These are phyloP conservation scores for Leishmania tropica DNA, from an alignment of 208 protist species.

Conservation along the genomic window DNA sequence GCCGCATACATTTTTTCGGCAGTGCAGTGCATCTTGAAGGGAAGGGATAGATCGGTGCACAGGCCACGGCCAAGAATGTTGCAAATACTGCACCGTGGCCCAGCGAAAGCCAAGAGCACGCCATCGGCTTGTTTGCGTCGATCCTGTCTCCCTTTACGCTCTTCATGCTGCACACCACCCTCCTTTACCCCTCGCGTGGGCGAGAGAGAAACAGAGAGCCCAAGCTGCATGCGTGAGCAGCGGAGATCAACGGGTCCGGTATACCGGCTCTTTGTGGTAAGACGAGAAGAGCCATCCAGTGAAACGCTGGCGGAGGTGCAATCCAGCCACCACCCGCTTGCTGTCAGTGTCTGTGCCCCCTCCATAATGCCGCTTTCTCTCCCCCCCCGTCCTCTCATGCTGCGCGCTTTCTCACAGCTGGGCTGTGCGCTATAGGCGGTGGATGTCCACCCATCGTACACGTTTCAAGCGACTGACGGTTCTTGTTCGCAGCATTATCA, in stretches of 20 bases:
- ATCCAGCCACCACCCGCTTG: not conserved
- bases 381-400: too few relatives aligned
- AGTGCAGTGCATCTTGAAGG: constrained; percentile 8
- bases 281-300: not conserved
- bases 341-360: not conserved
- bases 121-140: constrained; percentile 8
- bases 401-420: too few relatives aligned
- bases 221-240: too few relatives aligned
- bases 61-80: constrained; percentile 18
- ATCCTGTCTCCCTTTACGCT: not conserved
- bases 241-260: not conserved
- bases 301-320: not conserved
- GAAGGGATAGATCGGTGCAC: constrained; percentile 10
- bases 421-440: too few relatives aligned
- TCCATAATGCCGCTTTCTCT: not conserved
- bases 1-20: constrained; percentile 4
- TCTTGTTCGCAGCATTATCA: not conserved
- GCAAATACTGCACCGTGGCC: constrained; percentile 8
- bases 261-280: not conserved
- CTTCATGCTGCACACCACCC: constrained; percentile 19
- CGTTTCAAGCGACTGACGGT: too few relatives aligned
- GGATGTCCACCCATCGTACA: too few relatives aligned
- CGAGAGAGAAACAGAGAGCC: too few relatives aligned
- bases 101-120: not conserved
- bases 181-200: not conserved